Percentiles rank a stretch among this genome's conserved stretches.
These are phyloP conservation scores for Trichoderma orchidacearum DNA, from an alignment of 495 filamentous ascomycete genomes.

Conservation along the genomic window DNA sequence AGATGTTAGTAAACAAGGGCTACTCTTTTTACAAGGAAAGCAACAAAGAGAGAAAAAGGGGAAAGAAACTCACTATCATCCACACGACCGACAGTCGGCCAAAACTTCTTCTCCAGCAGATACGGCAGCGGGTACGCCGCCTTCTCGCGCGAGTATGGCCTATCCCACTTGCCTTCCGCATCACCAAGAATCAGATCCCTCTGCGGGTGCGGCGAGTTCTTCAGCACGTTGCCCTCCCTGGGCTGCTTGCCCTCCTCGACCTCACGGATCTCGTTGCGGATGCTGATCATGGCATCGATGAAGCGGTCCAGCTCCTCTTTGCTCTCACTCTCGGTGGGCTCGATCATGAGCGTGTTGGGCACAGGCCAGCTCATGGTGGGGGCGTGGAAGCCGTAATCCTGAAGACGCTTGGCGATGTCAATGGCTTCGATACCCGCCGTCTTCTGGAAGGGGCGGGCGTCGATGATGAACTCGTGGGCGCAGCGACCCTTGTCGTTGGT, in stretches of 20 bases:
- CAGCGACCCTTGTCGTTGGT: slow-evolving; percentile 80
- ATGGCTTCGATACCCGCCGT: slow-evolving; percentile 82
- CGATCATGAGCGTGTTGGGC: slow-evolving; percentile 94
- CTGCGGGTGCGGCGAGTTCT: slow-evolving; percentile 82
- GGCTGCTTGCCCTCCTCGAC: slow-evolving; percentile 72
- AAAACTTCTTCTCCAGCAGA: slow-evolving; percentile 95
- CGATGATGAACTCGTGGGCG: slow-evolving; percentile 97
- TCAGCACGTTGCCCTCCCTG: slow-evolving; percentile 75
- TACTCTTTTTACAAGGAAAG: background rate
- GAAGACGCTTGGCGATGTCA: slow-evolving; percentile 92
- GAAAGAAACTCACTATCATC: slow-evolving; percentile 61
- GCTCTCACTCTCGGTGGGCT: slow-evolving; percentile 91
- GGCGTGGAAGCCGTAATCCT: slow-evolving; percentile 97
- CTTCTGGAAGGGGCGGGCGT: slow-evolving; percentile 76
- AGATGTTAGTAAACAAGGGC: slow-evolving; percentile 7
- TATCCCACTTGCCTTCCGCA: slow-evolving; percentile 51
- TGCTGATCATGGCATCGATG: slow-evolving; percentile 81
- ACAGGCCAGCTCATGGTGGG: slow-evolving; percentile 99
- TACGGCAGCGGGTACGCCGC: slow-evolving; percentile 83
- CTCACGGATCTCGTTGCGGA: slow-evolving; percentile 73
- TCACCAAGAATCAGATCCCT: slow-evolving; percentile 58
- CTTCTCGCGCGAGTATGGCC: slow-evolving; percentile 65
- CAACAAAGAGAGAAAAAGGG: background rate
- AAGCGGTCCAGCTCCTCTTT: slow-evolving; percentile 92
- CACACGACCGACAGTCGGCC: slow-evolving; percentile 79